Evolutionary conservation across 2,329 filamentous ascomycete species (phyloP).

Genomic region (Neoascochyta sp.): DNA sequence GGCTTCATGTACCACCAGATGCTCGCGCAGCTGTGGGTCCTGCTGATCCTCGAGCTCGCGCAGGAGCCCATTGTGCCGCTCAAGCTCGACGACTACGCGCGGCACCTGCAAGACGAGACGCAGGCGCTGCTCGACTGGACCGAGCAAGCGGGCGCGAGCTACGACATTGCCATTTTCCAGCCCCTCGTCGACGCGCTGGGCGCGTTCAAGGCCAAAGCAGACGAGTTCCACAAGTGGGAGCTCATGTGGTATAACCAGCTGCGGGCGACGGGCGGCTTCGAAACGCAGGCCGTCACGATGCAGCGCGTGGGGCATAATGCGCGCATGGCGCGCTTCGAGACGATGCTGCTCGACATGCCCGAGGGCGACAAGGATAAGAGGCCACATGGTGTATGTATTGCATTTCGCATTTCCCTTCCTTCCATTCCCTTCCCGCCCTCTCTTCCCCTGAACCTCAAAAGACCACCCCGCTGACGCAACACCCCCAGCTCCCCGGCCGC

Average conservation of each 20-base stretch:
- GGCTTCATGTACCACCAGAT: slow-evolving; percentile 76
- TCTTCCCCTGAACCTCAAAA: background rate
- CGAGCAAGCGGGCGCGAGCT: slow-evolving; percentile 41
- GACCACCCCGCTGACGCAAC: slow-evolving; percentile 5
- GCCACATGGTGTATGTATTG: slow-evolving; percentile 60
- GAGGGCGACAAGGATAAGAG: slow-evolving; percentile 44
- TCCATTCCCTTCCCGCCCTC: background rate
- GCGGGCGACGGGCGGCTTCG: slow-evolving; percentile 68
- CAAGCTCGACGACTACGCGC: slow-evolving; percentile 71
- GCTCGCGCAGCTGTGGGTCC: slow-evolving; percentile 72
- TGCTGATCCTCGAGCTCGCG: slow-evolving; percentile 80
- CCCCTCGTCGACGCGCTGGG: slow-evolving; percentile 61
- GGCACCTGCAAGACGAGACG: slow-evolving; percentile 61
- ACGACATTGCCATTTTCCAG: slow-evolving; percentile 51
- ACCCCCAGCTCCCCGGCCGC: slow-evolving; percentile 64
- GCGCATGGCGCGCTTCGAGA: slow-evolving; percentile 77
- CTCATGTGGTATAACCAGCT: slow-evolving; percentile 70
- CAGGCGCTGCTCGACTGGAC: slow-evolving; percentile 64
- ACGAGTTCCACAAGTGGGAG: slow-evolving; percentile 72
- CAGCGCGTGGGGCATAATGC: slow-evolving; percentile 74
- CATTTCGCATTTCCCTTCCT: background rate
- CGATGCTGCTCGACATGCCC: slow-evolving; percentile 72
- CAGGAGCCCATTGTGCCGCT: slow-evolving; percentile 80
- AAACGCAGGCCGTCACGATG: slow-evolving; percentile 64
- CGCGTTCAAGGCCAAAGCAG: slow-evolving; percentile 57